Base-by-base conservation (phyloP, 169 alveolate species). In the Eimeria tenella region DNA sequence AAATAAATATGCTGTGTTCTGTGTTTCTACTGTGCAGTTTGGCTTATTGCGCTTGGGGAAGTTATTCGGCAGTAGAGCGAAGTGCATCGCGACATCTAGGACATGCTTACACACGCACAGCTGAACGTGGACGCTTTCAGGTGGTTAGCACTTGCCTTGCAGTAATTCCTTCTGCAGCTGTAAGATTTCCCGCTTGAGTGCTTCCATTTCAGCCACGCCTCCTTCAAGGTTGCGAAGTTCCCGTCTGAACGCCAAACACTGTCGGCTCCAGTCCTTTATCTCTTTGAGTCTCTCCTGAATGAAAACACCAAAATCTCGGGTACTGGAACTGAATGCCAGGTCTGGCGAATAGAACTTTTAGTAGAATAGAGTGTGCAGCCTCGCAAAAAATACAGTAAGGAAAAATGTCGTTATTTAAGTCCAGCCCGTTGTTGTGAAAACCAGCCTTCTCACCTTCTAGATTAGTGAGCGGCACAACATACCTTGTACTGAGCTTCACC, bases 401-500 rank as follows among this genome's bases (percentile, higher is more conserved):
- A 31, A 31, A 31, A 31, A 31, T 31, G 42, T 31, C 42, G 42
- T 31, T 2, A 31, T 31, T 2, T 31, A 11, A 6, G 62, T 15
- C 25, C n/a, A 6, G 55, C 9, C 58, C 21, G 50, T 53, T 56
- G 89, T 25, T 25, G 71, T 50, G 23, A 49, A 23, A 55, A 6
- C 25, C 31, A 17, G 63, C 49, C 21, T 49, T 11, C 49, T n/a
- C 49, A 15, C 2, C 50, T 52, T 50, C 50, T 68, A 56, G 11
- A 4, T 1, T 75, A 31, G 53, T 19, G 15, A 25, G 25, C 19
- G 9, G 17, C 25, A 15, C 11, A 5, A 58, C 93, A 13, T 42
- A 93, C 95, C 75, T 88, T 87, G 86, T 91, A 93, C 90, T 95
- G 97, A 62, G 96, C 97, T 90, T 98, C 99, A n/a, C 98, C 98